These are phyloP conservation scores for Pichia exigua DNA, from an alignment of 805 yeast species.

Conservation along the genomic window DNA sequence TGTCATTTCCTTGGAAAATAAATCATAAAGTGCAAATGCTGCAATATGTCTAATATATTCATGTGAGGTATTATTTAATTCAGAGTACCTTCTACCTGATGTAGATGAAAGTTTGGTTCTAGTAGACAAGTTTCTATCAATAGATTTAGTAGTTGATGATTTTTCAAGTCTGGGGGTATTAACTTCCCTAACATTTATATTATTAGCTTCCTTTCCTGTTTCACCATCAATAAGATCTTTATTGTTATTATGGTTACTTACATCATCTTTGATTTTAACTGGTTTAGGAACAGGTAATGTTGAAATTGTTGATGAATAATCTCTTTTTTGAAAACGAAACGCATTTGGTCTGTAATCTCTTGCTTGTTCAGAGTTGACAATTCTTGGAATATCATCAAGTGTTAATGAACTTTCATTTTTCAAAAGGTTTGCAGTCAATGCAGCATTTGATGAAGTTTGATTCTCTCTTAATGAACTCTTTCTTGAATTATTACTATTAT, in stretches of 20 bases:
- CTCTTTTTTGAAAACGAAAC: constrained; percentile 62
- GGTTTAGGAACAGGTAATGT: constrained; percentile 30
- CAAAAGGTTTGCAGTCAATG: constrained; percentile 52
- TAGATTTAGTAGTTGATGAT: neutral
- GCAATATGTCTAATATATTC: constrained; percentile 52
- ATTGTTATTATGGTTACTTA: too few relatives aligned
- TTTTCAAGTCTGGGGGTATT: neutral
- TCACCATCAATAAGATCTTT: neutral
- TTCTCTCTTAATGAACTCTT: neutral
- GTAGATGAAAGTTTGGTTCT: neutral
- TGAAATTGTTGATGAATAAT: constrained; percentile 26
- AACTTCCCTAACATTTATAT: neutral
- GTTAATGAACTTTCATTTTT: constrained; percentile 81
- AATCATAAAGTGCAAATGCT: constrained; percentile 40
- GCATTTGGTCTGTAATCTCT: constrained; percentile 90
- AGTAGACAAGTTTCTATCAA: neutral
- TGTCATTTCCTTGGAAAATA: constrained; percentile 20
- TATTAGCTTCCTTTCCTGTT: neutral
- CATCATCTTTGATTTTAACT: constrained; percentile 14
- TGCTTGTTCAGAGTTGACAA: constrained; percentile 95
- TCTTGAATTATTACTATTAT: constrained; percentile 19
- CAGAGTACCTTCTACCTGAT: constrained; percentile 42
- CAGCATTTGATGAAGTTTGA: constrained; percentile 30
- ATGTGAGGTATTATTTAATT: constrained; percentile 50
- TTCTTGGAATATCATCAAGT: constrained; percentile 91